A percentile compares a stretch with the other conserved stretches of the same genome.
phyloP scores from a whole-genome alignment of 1,284 basidiomycete genomes.

The Sporisorium iseilematis-ciliati region DNA sequence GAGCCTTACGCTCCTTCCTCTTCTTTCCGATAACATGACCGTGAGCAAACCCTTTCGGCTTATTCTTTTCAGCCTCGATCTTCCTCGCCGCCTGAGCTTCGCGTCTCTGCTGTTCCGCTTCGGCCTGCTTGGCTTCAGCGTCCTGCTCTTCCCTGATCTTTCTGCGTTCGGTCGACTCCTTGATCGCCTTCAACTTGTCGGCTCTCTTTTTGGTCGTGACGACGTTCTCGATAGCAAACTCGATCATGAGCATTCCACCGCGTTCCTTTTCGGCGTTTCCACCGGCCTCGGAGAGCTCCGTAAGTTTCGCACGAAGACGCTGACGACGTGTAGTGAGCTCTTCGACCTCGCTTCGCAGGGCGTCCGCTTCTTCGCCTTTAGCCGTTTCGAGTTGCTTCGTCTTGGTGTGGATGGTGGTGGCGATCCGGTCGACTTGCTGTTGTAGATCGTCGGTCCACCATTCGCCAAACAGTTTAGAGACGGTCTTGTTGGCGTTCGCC shows the following conservation, averaged over 20 bases:
- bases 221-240: conserved; percentile 68
- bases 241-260: conserved; percentile 64
- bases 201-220: conserved; percentile 62
- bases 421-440: conserved; percentile 36
- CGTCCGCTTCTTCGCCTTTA: conserved; percentile 31
- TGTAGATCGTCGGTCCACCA: conserved; percentile 65
- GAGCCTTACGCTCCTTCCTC: conserved; percentile 58
- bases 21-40: conserved; percentile 66
- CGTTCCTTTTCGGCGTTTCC: conserved; percentile 52
- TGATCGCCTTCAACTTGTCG: conserved; percentile 51
- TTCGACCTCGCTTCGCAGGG: conserved; percentile 21
- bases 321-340: conserved; percentile 53
- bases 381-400: conserved; percentile 28
- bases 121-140: conserved; percentile 1
- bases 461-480: conserved; percentile 49
- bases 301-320: conserved; percentile 49
- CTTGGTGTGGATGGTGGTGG: conserved; percentile 48
- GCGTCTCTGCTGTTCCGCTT: conserved; percentile 19
- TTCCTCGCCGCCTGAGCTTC: conserved; percentile 33
- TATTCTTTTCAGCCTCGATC: conserved; percentile 41
- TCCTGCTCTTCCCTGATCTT: conserved; percentile 33
- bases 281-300: conserved; percentile 46
- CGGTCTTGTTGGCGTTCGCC: conserved; percentile 84
- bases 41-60: conserved; percentile 40
- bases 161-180: conserved; percentile 39